Percentiles rank a stretch among this genome's conserved stretches.
These are phyloP conservation scores for Boletus bicolor DNA, from an alignment of 768 basidiomycete genomes.

Conservation along the genomic window DNA sequence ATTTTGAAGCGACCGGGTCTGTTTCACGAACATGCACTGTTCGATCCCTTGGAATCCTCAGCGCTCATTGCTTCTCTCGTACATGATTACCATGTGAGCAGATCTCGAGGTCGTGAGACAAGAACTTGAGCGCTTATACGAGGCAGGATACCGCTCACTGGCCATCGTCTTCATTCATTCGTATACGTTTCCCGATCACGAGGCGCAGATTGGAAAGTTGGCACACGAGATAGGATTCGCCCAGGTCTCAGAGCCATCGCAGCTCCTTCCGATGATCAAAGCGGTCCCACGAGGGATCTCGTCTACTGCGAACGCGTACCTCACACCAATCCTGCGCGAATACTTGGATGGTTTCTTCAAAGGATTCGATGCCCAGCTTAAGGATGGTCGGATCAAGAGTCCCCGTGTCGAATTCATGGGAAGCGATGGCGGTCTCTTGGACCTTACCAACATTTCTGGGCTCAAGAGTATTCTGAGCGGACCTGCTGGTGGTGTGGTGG, in stretches of 20 bases:
- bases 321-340: constrained; percentile 80
- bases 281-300: constrained; percentile 92
- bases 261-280: constrained; percentile 92
- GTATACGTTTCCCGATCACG: constrained; percentile 88
- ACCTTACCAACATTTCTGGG: constrained; percentile 82
- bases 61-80: neutral
- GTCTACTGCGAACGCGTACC: constrained; percentile 91
- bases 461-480: constrained; percentile 91
- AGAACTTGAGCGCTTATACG: constrained; percentile 70
- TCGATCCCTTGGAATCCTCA: neutral
- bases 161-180: constrained; percentile 91
- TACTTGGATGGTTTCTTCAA: constrained; percentile 91
- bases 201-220: constrained; percentile 63
- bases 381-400: constrained; percentile 53
- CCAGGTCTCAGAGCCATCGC: constrained; percentile 85
- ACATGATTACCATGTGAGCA: constrained; percentile 18
- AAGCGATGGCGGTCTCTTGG: constrained; percentile 84
- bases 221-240: constrained; percentile 83
- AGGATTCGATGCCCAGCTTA: constrained; percentile 78
- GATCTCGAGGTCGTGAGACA: constrained; percentile 51
- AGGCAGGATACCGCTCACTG: constrained; percentile 80
- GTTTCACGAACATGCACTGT: neutral
- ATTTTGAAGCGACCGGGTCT: constrained; percentile 70
- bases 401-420: constrained; percentile 94
- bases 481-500: constrained; percentile 95